phyloP scores from a whole-genome alignment of 2,329 filamentous ascomycete genomes.

The Sporothrix inflata region DNA sequence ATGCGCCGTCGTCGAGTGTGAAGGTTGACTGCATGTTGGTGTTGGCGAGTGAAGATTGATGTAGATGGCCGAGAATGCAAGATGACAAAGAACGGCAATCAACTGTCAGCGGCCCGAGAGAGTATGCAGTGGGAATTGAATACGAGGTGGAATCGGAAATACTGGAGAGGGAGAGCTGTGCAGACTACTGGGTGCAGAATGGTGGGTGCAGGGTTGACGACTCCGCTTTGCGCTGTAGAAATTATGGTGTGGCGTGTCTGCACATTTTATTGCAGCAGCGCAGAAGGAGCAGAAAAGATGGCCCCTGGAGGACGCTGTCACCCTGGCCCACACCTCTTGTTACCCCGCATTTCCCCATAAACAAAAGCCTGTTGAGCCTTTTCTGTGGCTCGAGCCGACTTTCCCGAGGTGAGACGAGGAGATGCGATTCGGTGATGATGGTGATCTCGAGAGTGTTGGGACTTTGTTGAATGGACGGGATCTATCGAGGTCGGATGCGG shows the following conservation, averaged over 20 bases:
- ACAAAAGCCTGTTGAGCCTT: not conserved
- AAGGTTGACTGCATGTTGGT: not conserved
- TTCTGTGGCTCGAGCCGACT: not conserved
- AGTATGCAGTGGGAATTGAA: no score
- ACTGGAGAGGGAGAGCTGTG: no score
- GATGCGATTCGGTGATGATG: not conserved
- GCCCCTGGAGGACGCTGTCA: constrained; percentile 2
- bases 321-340: constrained; percentile 4
- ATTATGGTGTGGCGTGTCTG: constrained; percentile 2
- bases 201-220: no score
- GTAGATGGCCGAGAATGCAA: not conserved
- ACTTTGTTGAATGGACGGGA: not conserved
- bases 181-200: no score
- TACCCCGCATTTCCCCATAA: constrained; percentile 18
- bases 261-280: not conserved
- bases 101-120: not conserved
- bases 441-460: not conserved
- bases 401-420: not conserved
- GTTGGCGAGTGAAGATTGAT: no score
- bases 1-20: not conserved
- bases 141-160: no score
- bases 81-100: not conserved
- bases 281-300: not conserved
- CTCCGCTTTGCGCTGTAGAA: not conserved
- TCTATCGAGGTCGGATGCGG: no score